Conservation (phyloP, 2,329 filamentous ascomycete genomes). For the Ilyonectria mors-panacis region DNA sequence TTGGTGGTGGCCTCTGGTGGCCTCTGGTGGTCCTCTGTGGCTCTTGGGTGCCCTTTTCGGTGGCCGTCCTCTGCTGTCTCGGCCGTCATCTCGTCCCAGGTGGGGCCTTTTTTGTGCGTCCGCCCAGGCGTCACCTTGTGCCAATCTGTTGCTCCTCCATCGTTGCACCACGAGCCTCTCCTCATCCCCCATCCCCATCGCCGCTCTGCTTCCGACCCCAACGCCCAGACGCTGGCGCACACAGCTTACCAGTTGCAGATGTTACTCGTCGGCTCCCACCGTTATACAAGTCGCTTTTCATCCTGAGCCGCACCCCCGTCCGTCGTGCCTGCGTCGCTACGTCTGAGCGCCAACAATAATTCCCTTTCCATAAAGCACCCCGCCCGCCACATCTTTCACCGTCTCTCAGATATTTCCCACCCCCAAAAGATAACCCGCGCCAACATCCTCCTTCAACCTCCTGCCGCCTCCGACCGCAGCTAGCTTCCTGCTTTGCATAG, state of each 20-base stretch:
- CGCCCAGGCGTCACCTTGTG: conserved; percentile 51
- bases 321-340: conserved; percentile 42
- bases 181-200: conserved; percentile 47
- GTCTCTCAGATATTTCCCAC: conserved; percentile 39
- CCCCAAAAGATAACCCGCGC: conserved; percentile 24
- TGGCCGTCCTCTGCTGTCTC: conserved; percentile 48
- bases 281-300: conserved; percentile 49
- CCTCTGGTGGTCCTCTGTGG: conserved; percentile 27
- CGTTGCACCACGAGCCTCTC: conserved; percentile 51
- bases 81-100: conserved; percentile 52
- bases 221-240: conserved; percentile 49
- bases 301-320: conserved; percentile 41
- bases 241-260: conserved; percentile 46
- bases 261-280: conserved; percentile 48
- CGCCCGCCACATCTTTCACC: conserved; percentile 45
- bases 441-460: conserved; percentile 12
- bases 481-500: conserved; percentile 17
- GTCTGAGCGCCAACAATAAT: conserved; percentile 48
- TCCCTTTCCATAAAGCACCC: conserved; percentile 48
- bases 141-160: conserved; percentile 51
- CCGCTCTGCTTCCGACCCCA: conserved; percentile 43
- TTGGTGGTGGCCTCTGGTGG: conserved; percentile 34
- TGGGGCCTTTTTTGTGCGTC: conserved; percentile 51
- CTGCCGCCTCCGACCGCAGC: conserved; percentile 8
- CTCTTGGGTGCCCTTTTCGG: conserved; percentile 41